phyloP scores from a whole-genome alignment of 768 basidiomycete species.

The Kwoniella heveanensis region DNA sequence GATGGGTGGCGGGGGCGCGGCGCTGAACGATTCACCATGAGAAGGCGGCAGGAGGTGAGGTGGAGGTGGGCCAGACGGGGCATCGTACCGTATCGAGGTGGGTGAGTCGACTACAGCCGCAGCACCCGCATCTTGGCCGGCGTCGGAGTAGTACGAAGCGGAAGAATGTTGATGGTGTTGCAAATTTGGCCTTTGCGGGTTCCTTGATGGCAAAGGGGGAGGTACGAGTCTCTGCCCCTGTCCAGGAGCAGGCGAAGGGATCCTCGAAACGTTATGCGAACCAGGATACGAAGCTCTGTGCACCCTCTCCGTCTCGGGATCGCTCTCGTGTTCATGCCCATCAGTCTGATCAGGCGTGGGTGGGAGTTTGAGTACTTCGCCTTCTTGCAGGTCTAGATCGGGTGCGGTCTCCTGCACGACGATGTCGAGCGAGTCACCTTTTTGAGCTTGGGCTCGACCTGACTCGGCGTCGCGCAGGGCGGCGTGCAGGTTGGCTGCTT shows the following conservation, averaged over 20 bases:
- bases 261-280: conserved; percentile 13
- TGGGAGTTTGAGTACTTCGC: conserved; percentile 50
- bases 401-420: conserved; percentile 29
- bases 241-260: conserved; percentile 7
- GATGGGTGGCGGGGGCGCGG: too few relatives aligned
- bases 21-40: too few relatives aligned
- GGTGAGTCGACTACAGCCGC: conserved; percentile 9
- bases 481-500: conserved; percentile 39
- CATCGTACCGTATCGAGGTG: conserved; percentile 5
- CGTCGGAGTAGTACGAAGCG: conserved; percentile 31
- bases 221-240: conserved; percentile 7
- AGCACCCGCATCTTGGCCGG: conserved; percentile 1
- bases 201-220: conserved; percentile 15
- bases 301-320: conserved; percentile 39
- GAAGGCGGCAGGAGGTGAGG: background rate
- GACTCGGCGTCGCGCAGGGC: conserved; percentile 51
- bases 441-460: conserved; percentile 43
- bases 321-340: conserved; percentile 36
- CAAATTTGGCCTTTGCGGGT: conserved; percentile 17
- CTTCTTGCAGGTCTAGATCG: conserved; percentile 33
- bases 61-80: conserved; percentile 4
- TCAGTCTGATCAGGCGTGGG: conserved; percentile 48
- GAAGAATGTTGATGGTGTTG: conserved; percentile 23
- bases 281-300: conserved; percentile 18
- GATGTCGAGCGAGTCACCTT: conserved; percentile 43